Evolutionary conservation across 1,284 basidiomycete species (phyloP).

Genomic region (Fistulina hepatica): DNA sequence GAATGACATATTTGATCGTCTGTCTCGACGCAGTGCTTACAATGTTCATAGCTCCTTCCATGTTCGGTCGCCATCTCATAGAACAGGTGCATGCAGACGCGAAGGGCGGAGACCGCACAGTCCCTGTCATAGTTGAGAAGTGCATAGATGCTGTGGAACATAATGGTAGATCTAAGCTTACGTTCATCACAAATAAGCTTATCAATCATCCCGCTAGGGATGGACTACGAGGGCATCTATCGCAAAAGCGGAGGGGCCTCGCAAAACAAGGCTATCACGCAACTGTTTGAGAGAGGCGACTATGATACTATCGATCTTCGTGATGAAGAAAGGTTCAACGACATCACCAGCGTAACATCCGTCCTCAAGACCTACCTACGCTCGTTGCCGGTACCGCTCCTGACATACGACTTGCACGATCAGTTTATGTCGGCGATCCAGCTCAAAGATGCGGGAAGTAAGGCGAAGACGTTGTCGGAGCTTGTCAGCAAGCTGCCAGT

Average conservation of each 20-base stretch:
- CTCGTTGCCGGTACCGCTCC: conserved; percentile 77
- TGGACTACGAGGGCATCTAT: conserved; percentile 93
- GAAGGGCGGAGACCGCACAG: conserved; percentile 44
- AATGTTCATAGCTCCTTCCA: conserved; percentile 53
- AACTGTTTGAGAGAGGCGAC: conserved; percentile 89
- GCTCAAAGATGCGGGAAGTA: conserved; percentile 53
- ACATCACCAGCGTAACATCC: conserved; percentile 93
- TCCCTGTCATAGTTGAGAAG: conserved; percentile 90
- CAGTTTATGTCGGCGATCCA: conserved; percentile 73
- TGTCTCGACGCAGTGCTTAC: conserved; percentile 3
- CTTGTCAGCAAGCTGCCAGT: conserved; percentile 72
- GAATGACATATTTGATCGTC: conserved; percentile 22
- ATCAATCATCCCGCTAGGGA: conserved; percentile 32
- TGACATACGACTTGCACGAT: conserved; percentile 89
- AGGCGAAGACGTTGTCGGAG: conserved; percentile 53
- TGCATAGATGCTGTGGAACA: conserved; percentile 89
- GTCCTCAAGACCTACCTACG: conserved; percentile 98
- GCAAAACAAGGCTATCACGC: conserved; percentile 88
- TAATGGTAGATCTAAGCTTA: conserved; percentile 49
- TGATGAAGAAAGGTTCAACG: conserved; percentile 88
- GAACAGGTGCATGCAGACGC: conserved; percentile 77
- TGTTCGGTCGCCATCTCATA: conserved; percentile 82
- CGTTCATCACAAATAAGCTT: neutral
- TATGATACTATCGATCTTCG: conserved; percentile 81
- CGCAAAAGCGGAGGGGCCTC: conserved; percentile 93